phyloP scores from a whole-genome alignment of 345 rosid species.

The Leavenworthia alabamica region DNA sequence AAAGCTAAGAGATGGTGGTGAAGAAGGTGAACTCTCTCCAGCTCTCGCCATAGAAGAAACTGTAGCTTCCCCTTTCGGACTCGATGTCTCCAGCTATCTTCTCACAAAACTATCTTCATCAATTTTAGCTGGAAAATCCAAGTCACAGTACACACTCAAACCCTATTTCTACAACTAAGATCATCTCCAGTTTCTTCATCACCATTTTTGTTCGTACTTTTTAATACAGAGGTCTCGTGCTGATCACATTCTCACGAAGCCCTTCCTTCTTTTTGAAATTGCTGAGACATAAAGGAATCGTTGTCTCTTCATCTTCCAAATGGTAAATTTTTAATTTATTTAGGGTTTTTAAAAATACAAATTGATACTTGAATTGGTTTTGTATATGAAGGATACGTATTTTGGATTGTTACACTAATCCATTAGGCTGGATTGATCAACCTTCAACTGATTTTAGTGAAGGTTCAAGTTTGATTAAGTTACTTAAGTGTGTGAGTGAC shows the following conservation, averaged over 20 bases:
- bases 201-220: too few species aligned
- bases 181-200: too few species aligned
- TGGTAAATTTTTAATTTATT: too few species aligned
- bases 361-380: neutral
- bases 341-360: too few species aligned
- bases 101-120: slow-evolving; percentile 52
- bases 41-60: slow-evolving; percentile 73
- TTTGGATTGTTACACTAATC: slow-evolving; percentile 85
- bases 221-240: slow-evolving; percentile 53
- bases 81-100: slow-evolving; percentile 53
- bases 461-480: slow-evolving; percentile 25
- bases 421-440: slow-evolving; percentile 70
- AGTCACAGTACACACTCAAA: slow-evolving; percentile 42
- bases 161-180: too few species aligned
- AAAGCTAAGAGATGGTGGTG: too few species aligned
- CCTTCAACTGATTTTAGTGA: slow-evolving; percentile 19
- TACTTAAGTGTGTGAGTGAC: slow-evolving; percentile 56
- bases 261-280: slow-evolving; percentile 59
- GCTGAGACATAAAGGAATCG: slow-evolving; percentile 47
- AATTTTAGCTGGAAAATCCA: slow-evolving; percentile 67
- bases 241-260: slow-evolving; percentile 55
- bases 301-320: slow-evolving; percentile 42
- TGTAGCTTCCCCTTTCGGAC: slow-evolving; percentile 56
- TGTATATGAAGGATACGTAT: slow-evolving; percentile 54
- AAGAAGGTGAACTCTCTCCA: too few species aligned